Percentiles rank a stretch among this genome's conserved stretches.
Conservation (phyloP, 148 eudicot species). For the Fagopyrum tataricum region DNA sequence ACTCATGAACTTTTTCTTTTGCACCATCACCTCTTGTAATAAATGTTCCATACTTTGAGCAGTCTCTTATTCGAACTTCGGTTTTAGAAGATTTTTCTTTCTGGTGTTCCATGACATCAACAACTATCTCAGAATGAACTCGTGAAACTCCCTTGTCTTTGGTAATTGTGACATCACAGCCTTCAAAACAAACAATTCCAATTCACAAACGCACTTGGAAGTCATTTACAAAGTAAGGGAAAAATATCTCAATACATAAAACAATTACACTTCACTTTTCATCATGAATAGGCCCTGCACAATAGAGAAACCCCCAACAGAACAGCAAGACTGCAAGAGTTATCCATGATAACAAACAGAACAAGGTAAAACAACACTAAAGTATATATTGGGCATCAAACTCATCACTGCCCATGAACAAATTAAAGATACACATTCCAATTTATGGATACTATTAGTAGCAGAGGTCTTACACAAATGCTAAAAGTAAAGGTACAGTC, state of each 20-base stretch:
- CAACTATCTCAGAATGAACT: conserved; percentile 76
- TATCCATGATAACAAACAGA: neutral
- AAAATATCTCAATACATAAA: neutral
- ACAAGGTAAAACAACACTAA: neutral
- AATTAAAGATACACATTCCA: neutral
- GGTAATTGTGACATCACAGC: conserved; percentile 70
- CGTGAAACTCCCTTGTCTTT: conserved; percentile 94
- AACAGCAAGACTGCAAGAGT: neutral
- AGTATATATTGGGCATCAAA: neutral
- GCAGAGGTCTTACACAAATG: neutral
- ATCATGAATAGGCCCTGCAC: neutral
- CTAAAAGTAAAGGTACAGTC: neutral
- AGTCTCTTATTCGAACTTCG: conserved; percentile 66
- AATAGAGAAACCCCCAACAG: neutral
- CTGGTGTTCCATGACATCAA: conserved; percentile 51
- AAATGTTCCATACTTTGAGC: conserved; percentile 91
- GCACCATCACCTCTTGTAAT: conserved; percentile 29
- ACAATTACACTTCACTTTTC: neutral
- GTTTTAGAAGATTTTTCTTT: conserved; percentile 36
- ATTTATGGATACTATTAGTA: neutral
- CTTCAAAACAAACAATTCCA: conserved; percentile 28
- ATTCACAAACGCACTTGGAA: neutral
- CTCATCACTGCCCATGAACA: neutral
- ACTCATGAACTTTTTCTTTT: conserved; percentile 74
- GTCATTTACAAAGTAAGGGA: neutral